Evolutionary conservation across 345 rosid genomes (phyloP).

Genomic region (Gossypium herbaceum): DNA sequence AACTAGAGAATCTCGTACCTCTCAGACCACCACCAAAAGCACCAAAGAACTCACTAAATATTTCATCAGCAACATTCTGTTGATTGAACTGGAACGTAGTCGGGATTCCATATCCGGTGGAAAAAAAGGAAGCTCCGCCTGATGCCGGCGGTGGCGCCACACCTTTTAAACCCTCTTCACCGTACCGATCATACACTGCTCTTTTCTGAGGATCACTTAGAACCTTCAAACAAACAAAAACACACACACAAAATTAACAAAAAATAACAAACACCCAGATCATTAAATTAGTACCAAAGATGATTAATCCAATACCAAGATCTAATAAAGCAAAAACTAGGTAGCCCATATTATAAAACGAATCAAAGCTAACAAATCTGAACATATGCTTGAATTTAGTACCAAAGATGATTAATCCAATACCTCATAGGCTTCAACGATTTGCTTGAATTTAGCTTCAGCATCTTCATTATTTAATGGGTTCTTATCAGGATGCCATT

Average conservation of each 20-base stretch:
- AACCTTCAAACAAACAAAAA: slow-evolving; percentile 35
- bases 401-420: background rate
- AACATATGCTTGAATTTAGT: no score
- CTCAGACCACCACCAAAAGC: slow-evolving; percentile 49
- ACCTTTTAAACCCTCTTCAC: slow-evolving; percentile 74
- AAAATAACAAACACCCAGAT: background rate
- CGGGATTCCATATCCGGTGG: slow-evolving; percentile 53
- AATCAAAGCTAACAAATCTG: background rate
- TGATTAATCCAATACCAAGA: background rate
- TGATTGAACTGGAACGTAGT: slow-evolving; percentile 53
- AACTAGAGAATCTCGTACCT: slow-evolving; percentile 37
- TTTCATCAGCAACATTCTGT: slow-evolving; percentile 51
- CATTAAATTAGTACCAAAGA: background rate
- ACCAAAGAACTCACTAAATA: slow-evolving; percentile 62
- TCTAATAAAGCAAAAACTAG: background rate
- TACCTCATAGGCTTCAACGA: slow-evolving; percentile 81
- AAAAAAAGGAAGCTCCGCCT: slow-evolving; percentile 53
- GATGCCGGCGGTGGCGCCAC: slow-evolving; percentile 57
- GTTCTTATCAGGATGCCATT: slow-evolving; percentile 94
- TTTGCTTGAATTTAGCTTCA: slow-evolving; percentile 77
- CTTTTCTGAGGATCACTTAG: slow-evolving; percentile 73
- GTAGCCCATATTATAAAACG: background rate
- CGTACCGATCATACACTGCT: slow-evolving; percentile 70
- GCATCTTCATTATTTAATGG: slow-evolving; percentile 74
- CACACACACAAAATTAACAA: background rate